phyloP scores from a whole-genome alignment of 108 stramenopile species.

The Pseudonitzschia pungens region DNA sequence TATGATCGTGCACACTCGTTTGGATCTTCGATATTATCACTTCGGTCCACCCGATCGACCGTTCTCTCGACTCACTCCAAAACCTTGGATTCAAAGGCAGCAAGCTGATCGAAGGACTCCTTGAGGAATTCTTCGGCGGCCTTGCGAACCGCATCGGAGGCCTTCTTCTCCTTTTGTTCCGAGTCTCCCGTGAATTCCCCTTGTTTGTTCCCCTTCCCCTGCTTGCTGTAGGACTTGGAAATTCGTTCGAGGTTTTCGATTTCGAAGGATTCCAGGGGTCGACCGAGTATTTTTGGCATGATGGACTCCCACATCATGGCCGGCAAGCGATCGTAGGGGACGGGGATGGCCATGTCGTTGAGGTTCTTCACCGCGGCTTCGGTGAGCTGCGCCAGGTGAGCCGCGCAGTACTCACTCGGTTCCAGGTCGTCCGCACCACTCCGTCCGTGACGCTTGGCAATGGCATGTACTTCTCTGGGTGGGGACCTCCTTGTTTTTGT shows the following conservation, averaged over 20 bases:
- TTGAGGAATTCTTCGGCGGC: constrained; percentile 63
- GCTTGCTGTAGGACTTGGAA: constrained; percentile 72
- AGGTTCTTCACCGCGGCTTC: constrained; percentile 58
- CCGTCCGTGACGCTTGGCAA: constrained; percentile 40
- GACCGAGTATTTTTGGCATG: constrained; percentile 50
- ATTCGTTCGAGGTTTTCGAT: constrained; percentile 54
- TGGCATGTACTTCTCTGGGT: constrained; percentile 25
- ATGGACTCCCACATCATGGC: constrained; percentile 46
- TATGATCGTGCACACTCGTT: too few species aligned
- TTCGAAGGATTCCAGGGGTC: constrained; percentile 60
- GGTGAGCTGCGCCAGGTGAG: constrained; percentile 76
- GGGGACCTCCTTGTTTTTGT: constrained; percentile 38
- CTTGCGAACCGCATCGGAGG: constrained; percentile 45
- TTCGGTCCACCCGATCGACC: background rate
- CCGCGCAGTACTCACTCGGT: constrained; percentile 78
- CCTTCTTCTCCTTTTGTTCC: constrained; percentile 61
- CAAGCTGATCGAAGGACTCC: constrained; percentile 50
- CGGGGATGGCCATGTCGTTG: constrained; percentile 56
- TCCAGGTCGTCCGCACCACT: constrained; percentile 9
- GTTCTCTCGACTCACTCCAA: background rate
- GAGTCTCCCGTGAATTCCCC: constrained; percentile 64
- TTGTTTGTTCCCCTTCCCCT: constrained; percentile 44
- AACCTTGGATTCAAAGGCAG: constrained; percentile 20
- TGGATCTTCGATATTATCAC: too few species aligned
- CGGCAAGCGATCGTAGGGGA: constrained; percentile 61